Conservation (phyloP, 164 flowering plant species). For the Buxus sempervirens region DNA sequence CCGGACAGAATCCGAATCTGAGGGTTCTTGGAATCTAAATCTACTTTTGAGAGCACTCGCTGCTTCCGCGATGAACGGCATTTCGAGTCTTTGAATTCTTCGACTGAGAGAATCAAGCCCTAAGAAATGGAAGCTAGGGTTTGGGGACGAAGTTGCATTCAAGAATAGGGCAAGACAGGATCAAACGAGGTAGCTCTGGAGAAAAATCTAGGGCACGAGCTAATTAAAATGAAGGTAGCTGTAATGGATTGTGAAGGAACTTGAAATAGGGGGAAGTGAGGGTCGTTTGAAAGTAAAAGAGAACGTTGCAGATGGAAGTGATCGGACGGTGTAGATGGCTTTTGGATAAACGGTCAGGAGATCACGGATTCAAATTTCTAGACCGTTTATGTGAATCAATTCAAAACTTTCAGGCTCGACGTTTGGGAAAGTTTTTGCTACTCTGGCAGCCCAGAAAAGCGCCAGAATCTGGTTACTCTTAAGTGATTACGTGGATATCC, state of each 20-base stretch:
- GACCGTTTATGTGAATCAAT: slow-evolving; percentile 29
- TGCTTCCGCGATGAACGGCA: slow-evolving; percentile 68
- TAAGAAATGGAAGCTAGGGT: not conserved
- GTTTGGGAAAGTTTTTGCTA: no score
- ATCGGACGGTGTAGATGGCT: slow-evolving; percentile 17
- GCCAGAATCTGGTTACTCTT: no score
- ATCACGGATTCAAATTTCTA: slow-evolving; percentile 21
- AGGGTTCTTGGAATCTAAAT: slow-evolving; percentile 50
- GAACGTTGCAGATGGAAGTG: not conserved
- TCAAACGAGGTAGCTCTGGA: not conserved
- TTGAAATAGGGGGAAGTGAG: not conserved
- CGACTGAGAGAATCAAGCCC: not conserved
- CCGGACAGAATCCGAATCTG: slow-evolving; percentile 30
- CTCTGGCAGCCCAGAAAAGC: no score
- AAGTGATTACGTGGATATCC: no score
- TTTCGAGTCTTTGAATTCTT: slow-evolving; percentile 8
- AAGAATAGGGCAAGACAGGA: not conserved
- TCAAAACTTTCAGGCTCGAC: no score
- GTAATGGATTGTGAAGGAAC: not conserved
- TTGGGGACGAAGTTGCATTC: not conserved
- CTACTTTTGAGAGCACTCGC: slow-evolving; percentile 64
- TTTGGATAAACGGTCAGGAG: slow-evolving; percentile 24
- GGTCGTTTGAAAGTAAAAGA: not conserved
- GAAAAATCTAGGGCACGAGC: not conserved
- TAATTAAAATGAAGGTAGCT: not conserved